These are phyloP conservation scores for Lineolata rhizophorae DNA, from an alignment of 495 filamentous ascomycete species.

Conservation along the genomic window DNA sequence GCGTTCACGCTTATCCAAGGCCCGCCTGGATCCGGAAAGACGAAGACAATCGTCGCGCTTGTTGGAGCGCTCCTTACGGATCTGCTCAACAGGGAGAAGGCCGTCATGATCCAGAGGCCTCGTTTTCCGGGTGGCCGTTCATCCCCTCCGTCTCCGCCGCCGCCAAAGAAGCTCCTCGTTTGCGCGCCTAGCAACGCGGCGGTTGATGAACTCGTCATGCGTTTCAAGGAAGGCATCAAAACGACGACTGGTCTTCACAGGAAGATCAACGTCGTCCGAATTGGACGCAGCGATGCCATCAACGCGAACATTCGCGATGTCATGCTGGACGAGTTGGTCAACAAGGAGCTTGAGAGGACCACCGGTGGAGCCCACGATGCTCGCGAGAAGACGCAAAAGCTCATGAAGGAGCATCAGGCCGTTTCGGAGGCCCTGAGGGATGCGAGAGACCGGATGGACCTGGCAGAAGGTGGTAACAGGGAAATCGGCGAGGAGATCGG, in stretches of 20 bases:
- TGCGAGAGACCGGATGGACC: slow-evolving; percentile 44
- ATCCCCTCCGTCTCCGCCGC: too few species aligned
- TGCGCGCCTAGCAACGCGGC: slow-evolving; percentile 96
- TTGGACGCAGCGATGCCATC: slow-evolving; percentile 87
- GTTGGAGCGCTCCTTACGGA: slow-evolving; percentile 61
- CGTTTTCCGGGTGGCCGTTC: too few species aligned
- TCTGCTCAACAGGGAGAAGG: neutral
- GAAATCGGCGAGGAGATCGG: slow-evolving; percentile 61
- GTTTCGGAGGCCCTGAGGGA: slow-evolving; percentile 28
- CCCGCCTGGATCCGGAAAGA: slow-evolving; percentile 91
- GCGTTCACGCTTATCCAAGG: slow-evolving; percentile 90
- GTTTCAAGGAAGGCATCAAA: slow-evolving; percentile 75
- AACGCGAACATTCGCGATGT: slow-evolving; percentile 79
- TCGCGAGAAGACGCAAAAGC: slow-evolving; percentile 42
- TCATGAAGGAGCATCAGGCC: slow-evolving; percentile 63
- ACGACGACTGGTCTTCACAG: slow-evolving; percentile 46
- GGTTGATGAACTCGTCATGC: slow-evolving; percentile 85
- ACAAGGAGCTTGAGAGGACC: slow-evolving; percentile 38
- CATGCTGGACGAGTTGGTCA: slow-evolving; percentile 80
- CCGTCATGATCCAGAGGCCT: neutral
- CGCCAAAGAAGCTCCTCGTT: slow-evolving; percentile 66
- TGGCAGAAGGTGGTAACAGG: slow-evolving; percentile 31
- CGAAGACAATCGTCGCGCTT: slow-evolving; percentile 93
- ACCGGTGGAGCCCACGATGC: slow-evolving; percentile 19
- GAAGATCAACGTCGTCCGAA: slow-evolving; percentile 61